Conservation (phyloP, 116 monocot genomes). For the Dioscorea cayenensis region DNA sequence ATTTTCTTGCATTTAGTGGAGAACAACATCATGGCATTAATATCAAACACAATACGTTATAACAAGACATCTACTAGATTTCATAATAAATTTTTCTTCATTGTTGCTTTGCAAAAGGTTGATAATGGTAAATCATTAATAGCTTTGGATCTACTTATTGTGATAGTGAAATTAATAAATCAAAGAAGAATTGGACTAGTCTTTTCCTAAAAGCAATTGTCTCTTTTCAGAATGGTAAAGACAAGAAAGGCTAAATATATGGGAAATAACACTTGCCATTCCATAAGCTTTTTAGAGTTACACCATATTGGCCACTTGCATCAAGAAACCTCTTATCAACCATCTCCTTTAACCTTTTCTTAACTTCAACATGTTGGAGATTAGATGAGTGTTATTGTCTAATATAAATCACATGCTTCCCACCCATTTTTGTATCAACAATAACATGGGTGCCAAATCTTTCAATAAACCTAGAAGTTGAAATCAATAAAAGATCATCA, state of each 20-base stretch:
- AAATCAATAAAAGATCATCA: background rate
- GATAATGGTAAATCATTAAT: background rate
- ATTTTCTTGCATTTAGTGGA: no score
- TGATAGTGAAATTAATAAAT: background rate
- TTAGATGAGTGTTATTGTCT: constrained; percentile 69
- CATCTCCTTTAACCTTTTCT: constrained; percentile 68
- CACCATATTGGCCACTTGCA: constrained; percentile 24
- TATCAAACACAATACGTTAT: no score
- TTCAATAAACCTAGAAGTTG: constrained; percentile 62
- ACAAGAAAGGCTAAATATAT: background rate
- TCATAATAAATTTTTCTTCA: no score
- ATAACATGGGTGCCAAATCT: constrained; percentile 86
- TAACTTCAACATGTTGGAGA: constrained; percentile 61
- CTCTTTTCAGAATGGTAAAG: background rate
- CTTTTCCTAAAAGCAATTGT: background rate
- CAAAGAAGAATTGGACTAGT: background rate
- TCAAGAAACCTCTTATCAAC: constrained; percentile 73
- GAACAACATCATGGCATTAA: no score
- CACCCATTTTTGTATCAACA: constrained; percentile 75
- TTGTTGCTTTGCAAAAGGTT: background rate
- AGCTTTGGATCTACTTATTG: background rate
- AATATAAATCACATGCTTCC: constrained; percentile 86
- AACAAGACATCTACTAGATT: no score
- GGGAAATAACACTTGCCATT: constrained; percentile 45
- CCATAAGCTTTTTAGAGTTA: constrained; percentile 28